Percentiles rank a stretch among this genome's conserved stretches.
Evolutionary conservation across 1,284 basidiomycete genomes (phyloP).

Genomic region (Sutorius eximius): DNA sequence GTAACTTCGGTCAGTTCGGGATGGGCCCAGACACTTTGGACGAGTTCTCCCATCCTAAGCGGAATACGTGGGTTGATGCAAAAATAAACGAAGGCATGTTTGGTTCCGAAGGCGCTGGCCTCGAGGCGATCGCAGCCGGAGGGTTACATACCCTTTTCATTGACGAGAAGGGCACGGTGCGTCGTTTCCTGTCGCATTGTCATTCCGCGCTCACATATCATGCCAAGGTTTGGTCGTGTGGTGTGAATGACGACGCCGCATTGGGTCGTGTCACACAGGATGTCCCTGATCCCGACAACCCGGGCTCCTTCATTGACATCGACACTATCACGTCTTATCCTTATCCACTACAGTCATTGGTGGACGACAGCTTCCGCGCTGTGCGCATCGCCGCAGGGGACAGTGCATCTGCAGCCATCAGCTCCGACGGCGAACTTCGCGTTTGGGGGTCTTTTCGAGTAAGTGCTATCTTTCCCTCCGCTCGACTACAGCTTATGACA

Average conservation of each 20-base stretch:
- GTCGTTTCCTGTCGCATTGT: conserved; percentile 33
- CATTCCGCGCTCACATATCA: conserved; percentile 4
- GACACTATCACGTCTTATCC: conserved; percentile 81
- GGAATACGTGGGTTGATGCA: conserved; percentile 64
- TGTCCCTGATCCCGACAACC: conserved; percentile 66
- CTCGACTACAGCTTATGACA: conserved; percentile 9
- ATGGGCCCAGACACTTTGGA: conserved; percentile 70
- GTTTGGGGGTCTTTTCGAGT: conserved; percentile 95
- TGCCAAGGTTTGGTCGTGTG: conserved; percentile 79
- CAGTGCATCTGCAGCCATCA: conserved; percentile 81
- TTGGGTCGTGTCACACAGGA: conserved; percentile 81
- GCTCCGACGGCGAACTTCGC: conserved; percentile 73
- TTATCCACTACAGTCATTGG: conserved; percentile 68
- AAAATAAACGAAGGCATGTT: conserved; percentile 65
- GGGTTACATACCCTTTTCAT: conserved; percentile 85
- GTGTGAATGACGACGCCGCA: conserved; percentile 90
- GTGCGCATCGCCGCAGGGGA: conserved; percentile 84
- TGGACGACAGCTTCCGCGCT: conserved; percentile 78
- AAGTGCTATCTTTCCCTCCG: conserved; percentile 34
- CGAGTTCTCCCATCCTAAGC: conserved; percentile 71
- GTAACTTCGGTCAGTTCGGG: conserved; percentile 89
- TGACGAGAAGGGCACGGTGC: conserved; percentile 81
- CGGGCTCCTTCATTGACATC: conserved; percentile 59
- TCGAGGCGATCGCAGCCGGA: conserved; percentile 76
- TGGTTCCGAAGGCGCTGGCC: conserved; percentile 67